Evolutionary conservation across 805 yeast species (phyloP).

Genomic region (Wickerhamiella sorbophila): DNA sequence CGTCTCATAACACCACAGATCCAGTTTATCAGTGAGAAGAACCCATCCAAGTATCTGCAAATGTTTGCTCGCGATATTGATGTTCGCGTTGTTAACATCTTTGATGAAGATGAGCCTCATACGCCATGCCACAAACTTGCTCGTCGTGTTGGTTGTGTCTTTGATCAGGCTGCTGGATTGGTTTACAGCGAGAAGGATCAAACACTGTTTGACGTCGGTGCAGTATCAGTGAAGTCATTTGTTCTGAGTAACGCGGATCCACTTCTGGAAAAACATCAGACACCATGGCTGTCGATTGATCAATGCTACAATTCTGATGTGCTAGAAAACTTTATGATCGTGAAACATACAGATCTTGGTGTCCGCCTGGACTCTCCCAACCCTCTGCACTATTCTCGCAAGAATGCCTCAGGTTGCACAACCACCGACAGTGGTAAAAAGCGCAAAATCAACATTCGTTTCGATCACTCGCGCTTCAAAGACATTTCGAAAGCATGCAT

Average conservation of each 20-base stretch:
- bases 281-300: slow-evolving; percentile 78
- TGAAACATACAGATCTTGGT: slow-evolving; percentile 50
- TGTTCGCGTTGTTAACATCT: slow-evolving; percentile 51
- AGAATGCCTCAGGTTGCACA: neutral
- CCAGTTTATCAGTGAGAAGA: slow-evolving; percentile 43
- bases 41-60: slow-evolving; percentile 44
- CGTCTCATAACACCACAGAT: slow-evolving; percentile 71
- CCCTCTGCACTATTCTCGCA: slow-evolving; percentile 28
- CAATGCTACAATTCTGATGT: slow-evolving; percentile 42
- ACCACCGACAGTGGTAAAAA: neutral
- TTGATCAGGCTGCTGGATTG: slow-evolving; percentile 59
- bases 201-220: slow-evolving; percentile 48
- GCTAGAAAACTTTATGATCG: slow-evolving; percentile 36
- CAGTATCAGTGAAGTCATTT: slow-evolving; percentile 26
- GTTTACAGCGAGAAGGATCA: slow-evolving; percentile 43
- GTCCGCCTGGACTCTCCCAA: slow-evolving; percentile 44
- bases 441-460: neutral
- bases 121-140: slow-evolving; percentile 34
- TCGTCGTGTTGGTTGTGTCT: slow-evolving; percentile 51
- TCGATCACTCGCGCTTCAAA: slow-evolving; percentile 5
- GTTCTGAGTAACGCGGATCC: slow-evolving; percentile 42
- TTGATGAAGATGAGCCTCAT: slow-evolving; percentile 29
- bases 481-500: slow-evolving; percentile 13
- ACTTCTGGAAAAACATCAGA: slow-evolving; percentile 40
- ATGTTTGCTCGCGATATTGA: slow-evolving; percentile 64